Base-by-base conservation (phyloP, 2,329 filamentous ascomycete species). In the Penicillium sp. region DNA sequence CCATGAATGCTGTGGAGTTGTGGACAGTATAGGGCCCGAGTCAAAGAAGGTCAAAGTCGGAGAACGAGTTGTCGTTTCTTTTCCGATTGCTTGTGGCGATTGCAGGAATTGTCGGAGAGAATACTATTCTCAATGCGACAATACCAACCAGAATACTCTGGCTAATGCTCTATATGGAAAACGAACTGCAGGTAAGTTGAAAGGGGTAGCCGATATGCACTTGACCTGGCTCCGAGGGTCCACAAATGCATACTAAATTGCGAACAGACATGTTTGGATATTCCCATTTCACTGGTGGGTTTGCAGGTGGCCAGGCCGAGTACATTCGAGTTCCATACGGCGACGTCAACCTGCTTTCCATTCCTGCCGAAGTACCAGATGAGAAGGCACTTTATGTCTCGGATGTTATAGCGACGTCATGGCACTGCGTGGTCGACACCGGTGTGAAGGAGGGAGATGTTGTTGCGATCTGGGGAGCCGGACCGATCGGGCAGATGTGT, bases 391-490 rank as follows among this genome's bases (percentile, higher is more conserved):
- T 96, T 1, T 96, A 86, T 73, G 81, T 96, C 1, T 92, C 89
- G 1, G 92, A 96, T 71, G 90, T 95, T 0, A 74, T 96, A 2
- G 80, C 81, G 19, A 96, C 92, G 0, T 87, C 87, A 10, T 96
- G 90, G 82, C 88, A 96, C 69, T 86, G 84, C 51, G 90, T 95
- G 38, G 87, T 92, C 42, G 91, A 95, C 69, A 95, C 91, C 0
- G 88, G 85, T 1, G 88, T 96, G n/a, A 87, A 90, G 61, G 80
- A 88, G 35, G 86, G 84, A 13, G 91, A 95, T 66, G 80, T 86
- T 2, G 91, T 96, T 1, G 91, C 90, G 35, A 86, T 95, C 59
- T 96, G 90, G 85, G 91, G 91, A n/a, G 90, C 88, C 0, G 91
- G 91, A 0, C 92, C 91, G 0, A 90, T 96, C 51, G 91, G 92